phyloP scores from a whole-genome alignment of 176 grass and related monocot species.

The Avena atlantica region DNA sequence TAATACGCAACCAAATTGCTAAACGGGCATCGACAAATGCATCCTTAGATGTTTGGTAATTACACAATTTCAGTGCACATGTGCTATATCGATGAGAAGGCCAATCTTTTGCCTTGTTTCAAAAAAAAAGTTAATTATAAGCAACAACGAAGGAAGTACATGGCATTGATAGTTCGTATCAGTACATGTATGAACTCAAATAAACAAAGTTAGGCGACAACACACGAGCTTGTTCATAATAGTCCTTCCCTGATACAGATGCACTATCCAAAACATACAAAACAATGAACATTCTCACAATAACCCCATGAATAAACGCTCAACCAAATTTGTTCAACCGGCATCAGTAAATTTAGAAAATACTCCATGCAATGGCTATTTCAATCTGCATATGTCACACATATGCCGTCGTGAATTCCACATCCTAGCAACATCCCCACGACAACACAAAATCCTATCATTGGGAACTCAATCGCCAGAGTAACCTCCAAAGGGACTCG shows the following conservation, averaged over 20 bases:
- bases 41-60: too few relatives aligned
- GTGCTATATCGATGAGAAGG: too few relatives aligned
- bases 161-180: too few relatives aligned
- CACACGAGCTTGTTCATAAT: neutral
- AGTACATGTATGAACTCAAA: too few relatives aligned
- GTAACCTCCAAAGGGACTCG: neutral
- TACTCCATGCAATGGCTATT: too few relatives aligned
- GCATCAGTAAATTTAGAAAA: neutral
- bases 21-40: too few relatives aligned
- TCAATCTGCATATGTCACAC: neutral
- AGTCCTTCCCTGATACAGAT: neutral
- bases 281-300: neutral
- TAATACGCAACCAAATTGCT: too few relatives aligned
- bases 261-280: neutral
- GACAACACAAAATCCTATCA: neutral
- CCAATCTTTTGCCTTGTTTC: too few relatives aligned
- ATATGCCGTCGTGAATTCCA: neutral
- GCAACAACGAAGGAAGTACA: too few relatives aligned
- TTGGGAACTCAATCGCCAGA: neutral
- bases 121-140: too few relatives aligned
- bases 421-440: neutral
- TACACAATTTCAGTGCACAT: too few relatives aligned
- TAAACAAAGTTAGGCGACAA: too few relatives aligned
- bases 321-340: neutral
- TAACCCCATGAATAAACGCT: neutral